Conservation (phyloP, 2,329 filamentous ascomycete species). For the Colletotrichum sp. region DNA sequence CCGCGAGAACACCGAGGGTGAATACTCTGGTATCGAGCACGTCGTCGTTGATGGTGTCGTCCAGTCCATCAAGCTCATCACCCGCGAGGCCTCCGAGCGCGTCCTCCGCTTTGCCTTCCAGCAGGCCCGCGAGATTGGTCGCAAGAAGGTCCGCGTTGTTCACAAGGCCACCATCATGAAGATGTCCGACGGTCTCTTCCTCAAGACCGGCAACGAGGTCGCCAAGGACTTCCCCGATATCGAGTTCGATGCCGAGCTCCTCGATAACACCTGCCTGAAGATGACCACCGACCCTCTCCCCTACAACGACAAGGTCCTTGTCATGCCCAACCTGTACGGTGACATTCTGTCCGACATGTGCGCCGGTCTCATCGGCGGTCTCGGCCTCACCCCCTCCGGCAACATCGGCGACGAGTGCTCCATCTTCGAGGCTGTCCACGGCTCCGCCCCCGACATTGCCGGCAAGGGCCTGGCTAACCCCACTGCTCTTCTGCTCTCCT, state of each 20-base stretch:
- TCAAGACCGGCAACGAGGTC: slow-evolving; percentile 82
- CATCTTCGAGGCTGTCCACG: slow-evolving; percentile 99
- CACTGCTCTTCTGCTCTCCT: slow-evolving; percentile 90
- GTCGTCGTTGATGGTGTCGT: slow-evolving; percentile 97
- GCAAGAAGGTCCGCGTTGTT: slow-evolving; percentile 95
- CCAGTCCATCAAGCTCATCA: slow-evolving; percentile 99
- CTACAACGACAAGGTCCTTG: slow-evolving; percentile 99
- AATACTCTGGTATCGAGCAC: slow-evolving; percentile 99
- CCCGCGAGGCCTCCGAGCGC: slow-evolving; percentile 89
- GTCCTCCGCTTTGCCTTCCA: slow-evolving; percentile 98
- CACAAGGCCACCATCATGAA: slow-evolving; percentile 99
- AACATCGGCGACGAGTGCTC: slow-evolving; percentile 99
- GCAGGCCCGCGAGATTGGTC: slow-evolving; percentile 90
- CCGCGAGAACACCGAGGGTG: slow-evolving; percentile 99
- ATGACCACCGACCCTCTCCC: slow-evolving; percentile 95
- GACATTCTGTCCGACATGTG: slow-evolving; percentile 99
- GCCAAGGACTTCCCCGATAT: slow-evolving; percentile 95
- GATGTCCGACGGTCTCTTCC: slow-evolving; percentile 98
- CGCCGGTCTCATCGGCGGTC: slow-evolving; percentile 95
- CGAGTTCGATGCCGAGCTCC: slow-evolving; percentile 95
- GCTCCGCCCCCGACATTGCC: slow-evolving; percentile 94
- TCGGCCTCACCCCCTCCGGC: slow-evolving; percentile 94
- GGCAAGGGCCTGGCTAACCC: slow-evolving; percentile 97
- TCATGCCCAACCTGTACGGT: slow-evolving; percentile 98
- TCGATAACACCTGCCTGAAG: slow-evolving; percentile 99